These are phyloP conservation scores for Xylaria bambusicola DNA, from an alignment of 495 filamentous ascomycete genomes.

Conservation along the genomic window DNA sequence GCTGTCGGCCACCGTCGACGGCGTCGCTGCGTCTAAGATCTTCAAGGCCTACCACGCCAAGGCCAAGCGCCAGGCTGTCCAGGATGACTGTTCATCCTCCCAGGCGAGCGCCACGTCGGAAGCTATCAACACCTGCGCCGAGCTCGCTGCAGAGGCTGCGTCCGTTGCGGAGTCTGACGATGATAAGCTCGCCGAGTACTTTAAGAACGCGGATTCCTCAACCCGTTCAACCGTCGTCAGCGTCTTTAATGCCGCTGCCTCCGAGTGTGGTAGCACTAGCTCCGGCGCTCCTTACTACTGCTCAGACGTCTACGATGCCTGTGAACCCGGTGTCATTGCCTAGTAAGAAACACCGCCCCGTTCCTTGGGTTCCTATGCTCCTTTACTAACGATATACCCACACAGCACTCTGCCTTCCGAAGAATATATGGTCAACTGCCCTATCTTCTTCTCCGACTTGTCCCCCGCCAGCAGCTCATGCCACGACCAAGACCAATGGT, in stretches of 20 bases:
- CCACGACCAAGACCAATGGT: constrained; percentile 61
- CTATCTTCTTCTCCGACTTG: constrained; percentile 55
- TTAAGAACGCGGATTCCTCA: constrained; percentile 54
- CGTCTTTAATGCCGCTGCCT: constrained; percentile 53
- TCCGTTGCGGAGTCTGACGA: constrained; percentile 53
- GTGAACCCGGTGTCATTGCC: constrained; percentile 54
- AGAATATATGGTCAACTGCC: constrained; percentile 59
- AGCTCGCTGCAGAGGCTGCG: constrained; percentile 53
- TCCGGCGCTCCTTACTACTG: constrained; percentile 55
- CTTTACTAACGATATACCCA: neutral
- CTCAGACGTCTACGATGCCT: constrained; percentile 51
- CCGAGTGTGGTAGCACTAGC: constrained; percentile 48
- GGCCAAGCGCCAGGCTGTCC: constrained; percentile 50
- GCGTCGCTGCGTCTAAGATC: constrained; percentile 48
- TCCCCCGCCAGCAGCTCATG: constrained; percentile 47
- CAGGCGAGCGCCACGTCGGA: constrained; percentile 42
- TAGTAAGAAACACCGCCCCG: constrained; percentile 24
- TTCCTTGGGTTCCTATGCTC: neutral
- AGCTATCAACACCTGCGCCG: constrained; percentile 52
- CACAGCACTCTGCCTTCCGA: constrained; percentile 48
- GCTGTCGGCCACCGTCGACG: constrained; percentile 51
- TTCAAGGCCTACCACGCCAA: constrained; percentile 43
- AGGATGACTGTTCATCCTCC: constrained; percentile 50
- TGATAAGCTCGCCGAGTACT: constrained; percentile 60
- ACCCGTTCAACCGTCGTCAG: constrained; percentile 53